These are phyloP conservation scores for Stachybotrys echinatus DNA, from an alignment of 2,329 filamentous ascomycete genomes.

Conservation along the genomic window DNA sequence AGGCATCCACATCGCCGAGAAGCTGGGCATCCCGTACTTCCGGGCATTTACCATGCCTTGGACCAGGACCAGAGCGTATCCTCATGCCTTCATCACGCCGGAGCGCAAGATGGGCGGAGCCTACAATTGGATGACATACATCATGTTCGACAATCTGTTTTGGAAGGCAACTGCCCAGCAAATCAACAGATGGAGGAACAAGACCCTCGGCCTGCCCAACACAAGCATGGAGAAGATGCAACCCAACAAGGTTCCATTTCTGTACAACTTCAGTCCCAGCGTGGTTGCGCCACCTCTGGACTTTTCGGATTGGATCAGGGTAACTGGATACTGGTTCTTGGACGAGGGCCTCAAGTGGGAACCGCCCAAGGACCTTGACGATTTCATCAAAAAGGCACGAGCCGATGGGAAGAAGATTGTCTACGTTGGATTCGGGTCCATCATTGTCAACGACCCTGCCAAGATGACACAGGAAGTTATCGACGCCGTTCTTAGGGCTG, in stretches of 20 bases:
- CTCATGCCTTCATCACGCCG: slow-evolving; percentile 90
- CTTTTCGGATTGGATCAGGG: slow-evolving; percentile 95
- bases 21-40: slow-evolving; percentile 89
- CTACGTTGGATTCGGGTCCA: slow-evolving; percentile 95
- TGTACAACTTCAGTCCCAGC: slow-evolving; percentile 94
- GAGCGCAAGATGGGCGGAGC: slow-evolving; percentile 91
- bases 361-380: slow-evolving; percentile 68
- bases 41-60: slow-evolving; percentile 98
- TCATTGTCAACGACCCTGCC: slow-evolving; percentile 84
- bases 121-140: slow-evolving; percentile 93
- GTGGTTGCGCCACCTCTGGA: slow-evolving; percentile 94
- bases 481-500: slow-evolving; percentile 83
- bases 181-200: slow-evolving; percentile 88
- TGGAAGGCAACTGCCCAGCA: slow-evolving; percentile 91
- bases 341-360: slow-evolving; percentile 68
- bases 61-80: slow-evolving; percentile 92
- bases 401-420: slow-evolving; percentile 84
- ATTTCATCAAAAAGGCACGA: slow-evolving; percentile 80
- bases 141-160: slow-evolving; percentile 95
- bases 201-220: slow-evolving; percentile 68
- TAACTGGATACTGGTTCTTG: slow-evolving; percentile 97
- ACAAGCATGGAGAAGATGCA: slow-evolving; percentile 89
- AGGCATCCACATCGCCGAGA: slow-evolving; percentile 95
- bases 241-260: slow-evolving; percentile 93
- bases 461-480: slow-evolving; percentile 91